Conservation (phyloP, 192 early-diverging fungal species). For the Haplosporangium gracile region DNA sequence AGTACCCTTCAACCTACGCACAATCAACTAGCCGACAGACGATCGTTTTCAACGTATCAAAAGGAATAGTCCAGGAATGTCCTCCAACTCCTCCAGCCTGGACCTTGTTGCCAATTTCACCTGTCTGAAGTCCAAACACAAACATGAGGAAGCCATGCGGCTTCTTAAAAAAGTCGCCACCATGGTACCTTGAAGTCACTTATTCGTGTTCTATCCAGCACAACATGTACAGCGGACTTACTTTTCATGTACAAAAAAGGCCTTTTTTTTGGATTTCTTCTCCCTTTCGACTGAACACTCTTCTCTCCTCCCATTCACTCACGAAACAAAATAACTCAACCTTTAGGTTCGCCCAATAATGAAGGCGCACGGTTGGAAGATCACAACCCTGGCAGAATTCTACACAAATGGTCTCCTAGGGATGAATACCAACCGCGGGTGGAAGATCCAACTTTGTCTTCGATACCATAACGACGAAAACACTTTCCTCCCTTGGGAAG, state of each 20-base stretch:
- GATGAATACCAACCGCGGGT: conserved; percentile 77
- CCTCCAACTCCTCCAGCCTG: conserved; percentile 1
- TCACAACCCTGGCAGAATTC: conserved; percentile 70
- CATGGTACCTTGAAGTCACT: conserved; percentile 32
- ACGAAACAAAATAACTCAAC: too few relatives aligned
- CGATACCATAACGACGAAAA: conserved; percentile 65
- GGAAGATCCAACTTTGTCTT: conserved; percentile 76
- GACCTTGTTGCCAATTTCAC: conserved; percentile 30
- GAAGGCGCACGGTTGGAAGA: conserved; percentile 72
- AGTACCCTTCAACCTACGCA: neutral
- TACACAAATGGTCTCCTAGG: conserved; percentile 72
- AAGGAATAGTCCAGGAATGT: neutral
- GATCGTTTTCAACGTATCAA: neutral
- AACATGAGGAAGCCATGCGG: conserved; percentile 59
- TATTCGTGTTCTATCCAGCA: too few relatives aligned
- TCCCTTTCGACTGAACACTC: too few relatives aligned
- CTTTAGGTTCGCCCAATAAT: conserved; percentile 77
- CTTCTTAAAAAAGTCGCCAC: conserved; percentile 59
- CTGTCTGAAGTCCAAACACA: conserved; percentile 44
- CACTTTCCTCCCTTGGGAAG: conserved; percentile 70
- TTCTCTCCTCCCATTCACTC: too few relatives aligned
- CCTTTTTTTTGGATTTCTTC: too few relatives aligned
- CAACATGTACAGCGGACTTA: too few relatives aligned
- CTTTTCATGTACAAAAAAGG: too few relatives aligned
- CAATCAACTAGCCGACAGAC: neutral